Percentiles rank a stretch among this genome's conserved stretches.
Evolutionary conservation across 371 early-diverging fungal species (phyloP).

Genomic region (Entomophthora muscae): DNA sequence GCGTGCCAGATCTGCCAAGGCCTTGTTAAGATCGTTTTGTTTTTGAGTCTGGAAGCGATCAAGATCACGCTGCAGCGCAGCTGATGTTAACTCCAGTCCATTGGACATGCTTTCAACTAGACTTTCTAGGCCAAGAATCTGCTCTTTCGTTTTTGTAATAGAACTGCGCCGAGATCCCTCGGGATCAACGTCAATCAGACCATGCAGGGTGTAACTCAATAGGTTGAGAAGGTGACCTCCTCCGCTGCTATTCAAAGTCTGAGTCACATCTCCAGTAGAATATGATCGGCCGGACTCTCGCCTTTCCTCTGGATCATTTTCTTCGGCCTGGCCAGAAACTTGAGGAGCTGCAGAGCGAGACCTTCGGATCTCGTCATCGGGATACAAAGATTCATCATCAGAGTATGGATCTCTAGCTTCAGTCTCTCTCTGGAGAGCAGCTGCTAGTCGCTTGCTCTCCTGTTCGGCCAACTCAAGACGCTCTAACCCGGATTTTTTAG

Average conservation of each 20-base stretch:
- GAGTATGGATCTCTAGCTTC: constrained; percentile 9
- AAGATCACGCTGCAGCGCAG: constrained; percentile 66
- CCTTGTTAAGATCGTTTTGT: constrained; percentile 59
- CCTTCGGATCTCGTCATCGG: constrained; percentile 3
- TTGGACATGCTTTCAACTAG: constrained; percentile 43
- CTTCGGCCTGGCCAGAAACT: not conserved
- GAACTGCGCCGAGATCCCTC: constrained; percentile 74
- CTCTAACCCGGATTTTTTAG: constrained; percentile 42
- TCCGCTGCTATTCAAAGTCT: constrained; percentile 19
- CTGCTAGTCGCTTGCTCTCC: constrained; percentile 72
- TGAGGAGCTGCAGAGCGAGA: constrained; percentile 10
- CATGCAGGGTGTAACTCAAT: constrained; percentile 54
- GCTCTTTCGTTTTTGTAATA: constrained; percentile 76
- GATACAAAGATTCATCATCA: constrained; percentile 9
- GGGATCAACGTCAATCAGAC: constrained; percentile 89
- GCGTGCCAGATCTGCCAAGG: constrained; percentile 61
- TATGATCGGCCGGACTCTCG: not conserved
- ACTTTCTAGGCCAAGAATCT: constrained; percentile 52
- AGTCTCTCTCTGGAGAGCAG: constrained; percentile 38
- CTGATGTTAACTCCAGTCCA: constrained; percentile 53
- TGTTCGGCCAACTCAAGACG: constrained; percentile 53
- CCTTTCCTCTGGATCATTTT: not conserved
- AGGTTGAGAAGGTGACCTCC: constrained; percentile 37
- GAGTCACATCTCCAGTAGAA: constrained; percentile 12
- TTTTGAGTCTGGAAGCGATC: constrained; percentile 86